Evolutionary conservation across 495 filamentous ascomycete species (phyloP), one percentile per base, ranked within the genome.

Genomic region (Penicillium antarcticum): DNA sequence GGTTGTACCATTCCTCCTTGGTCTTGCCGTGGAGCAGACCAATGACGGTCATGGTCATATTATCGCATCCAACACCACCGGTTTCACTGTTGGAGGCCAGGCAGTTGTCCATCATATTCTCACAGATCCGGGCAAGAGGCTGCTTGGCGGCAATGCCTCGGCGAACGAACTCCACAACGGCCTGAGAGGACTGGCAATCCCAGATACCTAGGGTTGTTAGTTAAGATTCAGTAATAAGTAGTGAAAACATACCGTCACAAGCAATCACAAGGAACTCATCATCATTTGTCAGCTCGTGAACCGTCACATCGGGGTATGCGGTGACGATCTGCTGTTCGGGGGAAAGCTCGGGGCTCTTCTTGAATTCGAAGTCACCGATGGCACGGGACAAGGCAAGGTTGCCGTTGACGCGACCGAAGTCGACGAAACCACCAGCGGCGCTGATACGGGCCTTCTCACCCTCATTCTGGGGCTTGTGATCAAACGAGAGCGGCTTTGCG

Each of bases 101-200:
- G 67, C 94, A 98, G 73, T 97, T 98, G 76, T 97, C 92, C 94
- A 98, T 98, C 91, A 98, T 95, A 76, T 98, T 98, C 76, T 98
- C 94, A 71, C 91, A 96, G 61, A 98, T 97, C 62, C 86, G 85
- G 42, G 88, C 82, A 16, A 98, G 81, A 26, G 92, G 86, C 73
- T 98, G 94, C 76, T 95, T 94, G 16, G 91, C 92, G 17, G 89
- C 90, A 66, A 98, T 95, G 33, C 94, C 95, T 56, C 95, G 83
- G 62, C 94, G 82, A 56, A 97, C 95, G 64, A 97, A 98, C 63
- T 98, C 94, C 48, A 97, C 80, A 14, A 97, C 95, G 21, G 91
- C 87, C 73, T 98, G 94, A 42, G 95, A 97, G 48, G 94, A 95
- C 66, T 97, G 92, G 72, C 95, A 97, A 70, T 98, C 94, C 94